Evolutionary conservation across 345 rosid genomes (phyloP).

Genomic region (Eucalyptus pumila): DNA sequence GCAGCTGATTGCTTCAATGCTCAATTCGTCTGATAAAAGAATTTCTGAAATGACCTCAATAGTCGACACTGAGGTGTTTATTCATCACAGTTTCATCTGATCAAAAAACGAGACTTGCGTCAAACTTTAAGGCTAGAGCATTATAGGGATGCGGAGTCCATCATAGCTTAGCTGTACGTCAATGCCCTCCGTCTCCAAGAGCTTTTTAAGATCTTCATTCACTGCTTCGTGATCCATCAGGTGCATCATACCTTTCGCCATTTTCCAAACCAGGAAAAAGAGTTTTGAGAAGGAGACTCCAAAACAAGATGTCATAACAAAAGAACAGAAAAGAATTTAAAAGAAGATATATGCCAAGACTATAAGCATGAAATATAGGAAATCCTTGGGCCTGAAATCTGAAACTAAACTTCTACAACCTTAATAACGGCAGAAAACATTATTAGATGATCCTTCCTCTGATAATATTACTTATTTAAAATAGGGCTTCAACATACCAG

Average conservation of each 20-base stretch:
- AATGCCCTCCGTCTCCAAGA: constrained; percentile 60
- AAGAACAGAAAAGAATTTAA: background rate
- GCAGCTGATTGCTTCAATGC: background rate
- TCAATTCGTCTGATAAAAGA: background rate
- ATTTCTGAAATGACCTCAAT: background rate
- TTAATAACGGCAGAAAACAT: background rate
- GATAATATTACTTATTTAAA: background rate
- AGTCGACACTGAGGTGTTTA: background rate
- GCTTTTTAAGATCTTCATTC: constrained; percentile 35
- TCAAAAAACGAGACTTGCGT: background rate
- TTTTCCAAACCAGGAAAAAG: background rate
- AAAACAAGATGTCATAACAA: background rate
- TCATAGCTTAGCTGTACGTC: constrained; percentile 77
- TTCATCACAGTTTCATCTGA: background rate
- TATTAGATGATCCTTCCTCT: background rate
- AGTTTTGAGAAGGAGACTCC: background rate
- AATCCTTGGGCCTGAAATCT: background rate
- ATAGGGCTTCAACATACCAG: constrained; percentile 13
- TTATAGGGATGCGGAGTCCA: constrained; percentile 64
- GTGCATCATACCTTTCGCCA: constrained; percentile 72
- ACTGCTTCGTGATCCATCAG: constrained; percentile 86
- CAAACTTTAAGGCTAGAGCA: constrained; percentile 6
- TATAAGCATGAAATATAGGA: background rate
- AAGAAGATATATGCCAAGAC: background rate
- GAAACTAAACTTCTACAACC: background rate